Conservation (phyloP, 2,329 filamentous ascomycete genomes). For the Colletotrichum karsti region DNA sequence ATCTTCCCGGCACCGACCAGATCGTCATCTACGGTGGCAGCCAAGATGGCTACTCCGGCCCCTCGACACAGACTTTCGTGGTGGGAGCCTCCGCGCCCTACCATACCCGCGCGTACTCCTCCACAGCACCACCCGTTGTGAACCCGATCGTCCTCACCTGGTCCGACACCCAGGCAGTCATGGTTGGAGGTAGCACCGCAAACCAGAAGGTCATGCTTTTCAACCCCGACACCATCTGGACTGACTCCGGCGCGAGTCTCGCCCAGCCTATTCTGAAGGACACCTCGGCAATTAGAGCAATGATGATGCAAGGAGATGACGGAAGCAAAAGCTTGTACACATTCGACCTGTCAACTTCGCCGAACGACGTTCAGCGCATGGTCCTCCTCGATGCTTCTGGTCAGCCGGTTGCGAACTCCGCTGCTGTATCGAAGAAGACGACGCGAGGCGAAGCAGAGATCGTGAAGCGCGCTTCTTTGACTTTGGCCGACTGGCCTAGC, state of each 20-base stretch:
- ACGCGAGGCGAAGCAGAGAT: neutral
- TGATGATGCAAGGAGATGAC: conserved; percentile 76
- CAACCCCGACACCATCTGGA: conserved; percentile 70
- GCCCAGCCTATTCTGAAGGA: conserved; percentile 67
- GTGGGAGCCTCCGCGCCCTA: conserved; percentile 75
- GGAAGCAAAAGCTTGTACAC: conserved; percentile 81
- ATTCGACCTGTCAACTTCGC: conserved; percentile 78
- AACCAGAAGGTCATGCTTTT: conserved; percentile 81
- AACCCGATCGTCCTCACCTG: conserved; percentile 79
- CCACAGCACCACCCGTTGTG: conserved; percentile 68
- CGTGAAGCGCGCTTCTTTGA: conserved; percentile 54
- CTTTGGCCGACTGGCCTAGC: conserved; percentile 72
- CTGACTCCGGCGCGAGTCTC: conserved; percentile 71
- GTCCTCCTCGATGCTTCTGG: conserved; percentile 72
- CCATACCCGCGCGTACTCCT: conserved; percentile 64
- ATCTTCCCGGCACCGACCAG: conserved; percentile 73
- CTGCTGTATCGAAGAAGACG: conserved; percentile 43
- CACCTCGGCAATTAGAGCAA: conserved; percentile 63
- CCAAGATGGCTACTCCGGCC: conserved; percentile 62
- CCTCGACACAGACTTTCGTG: conserved; percentile 79
- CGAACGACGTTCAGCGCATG: conserved; percentile 78
- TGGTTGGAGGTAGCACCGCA: conserved; percentile 76
- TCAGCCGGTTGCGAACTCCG: conserved; percentile 55
- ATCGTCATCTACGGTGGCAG: conserved; percentile 86
- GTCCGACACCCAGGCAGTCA: conserved; percentile 74